A percentile compares a stretch with the other conserved stretches of the same genome.
Conservation (phyloP, 2,329 filamentous ascomycete genomes). For the Colletotrichum nymphaeae region DNA sequence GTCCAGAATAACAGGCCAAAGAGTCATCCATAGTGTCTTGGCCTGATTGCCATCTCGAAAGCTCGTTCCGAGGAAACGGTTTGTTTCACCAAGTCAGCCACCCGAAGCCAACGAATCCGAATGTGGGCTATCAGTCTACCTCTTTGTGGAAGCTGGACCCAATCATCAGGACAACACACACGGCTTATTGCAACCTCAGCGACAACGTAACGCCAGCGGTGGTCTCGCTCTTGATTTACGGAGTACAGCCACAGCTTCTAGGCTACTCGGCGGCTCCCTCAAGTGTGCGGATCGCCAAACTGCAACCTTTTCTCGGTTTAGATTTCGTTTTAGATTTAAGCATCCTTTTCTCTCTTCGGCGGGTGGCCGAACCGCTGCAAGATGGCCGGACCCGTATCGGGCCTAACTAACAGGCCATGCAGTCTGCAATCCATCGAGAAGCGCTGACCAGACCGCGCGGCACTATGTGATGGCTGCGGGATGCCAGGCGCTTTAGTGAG, state of each 20-base stretch:
- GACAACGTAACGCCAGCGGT: conserved; percentile 24
- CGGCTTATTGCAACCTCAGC: conserved; percentile 14
- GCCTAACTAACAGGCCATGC: neutral
- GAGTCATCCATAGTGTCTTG: neutral
- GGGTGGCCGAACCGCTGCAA: conserved; percentile 8
- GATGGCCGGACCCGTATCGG: conserved; percentile 1
- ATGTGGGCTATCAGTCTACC: neutral
- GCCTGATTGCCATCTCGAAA: neutral
- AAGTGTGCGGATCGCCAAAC: conserved; percentile 16
- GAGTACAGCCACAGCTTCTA: conserved; percentile 5
- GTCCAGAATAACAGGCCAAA: neutral
- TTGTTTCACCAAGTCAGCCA: conserved; percentile 27
- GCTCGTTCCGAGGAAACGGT: neutral
- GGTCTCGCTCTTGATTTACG: conserved; percentile 12
- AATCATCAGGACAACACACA: conserved; percentile 13
- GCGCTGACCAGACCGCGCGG: conserved; percentile 29
- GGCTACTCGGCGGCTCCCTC: neutral
- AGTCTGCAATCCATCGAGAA: conserved; percentile 13
- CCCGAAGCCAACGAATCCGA: neutral
- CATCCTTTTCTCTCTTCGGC: conserved; percentile 3
- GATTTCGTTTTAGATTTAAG: conserved; percentile 27
- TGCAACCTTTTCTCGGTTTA: conserved; percentile 23
- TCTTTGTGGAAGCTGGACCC: neutral
- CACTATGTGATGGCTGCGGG: conserved; percentile 13
- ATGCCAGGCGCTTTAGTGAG: neutral